A percentile compares a stretch with the other conserved stretches of the same genome.
Conservation (phyloP, 140 eudicot genomes). For the Flaveria floridana region DNA sequence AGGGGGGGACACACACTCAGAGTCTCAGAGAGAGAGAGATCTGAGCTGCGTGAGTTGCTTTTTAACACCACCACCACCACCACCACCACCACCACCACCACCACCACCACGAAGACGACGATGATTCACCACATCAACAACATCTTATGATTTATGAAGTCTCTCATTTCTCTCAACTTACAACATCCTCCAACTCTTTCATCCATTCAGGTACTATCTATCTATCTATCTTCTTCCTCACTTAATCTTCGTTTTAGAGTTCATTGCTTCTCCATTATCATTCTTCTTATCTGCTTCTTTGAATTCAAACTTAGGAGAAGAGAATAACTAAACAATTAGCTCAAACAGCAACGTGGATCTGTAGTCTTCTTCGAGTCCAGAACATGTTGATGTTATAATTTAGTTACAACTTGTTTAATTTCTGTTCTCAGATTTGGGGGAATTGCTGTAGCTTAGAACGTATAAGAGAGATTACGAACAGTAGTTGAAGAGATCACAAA, state of each 20-base stretch:
- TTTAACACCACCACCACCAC: background rate
- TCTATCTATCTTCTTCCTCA: background rate
- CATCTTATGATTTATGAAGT: too few relatives aligned
- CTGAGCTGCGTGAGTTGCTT: slow-evolving; percentile 31
- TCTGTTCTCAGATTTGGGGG: slow-evolving; percentile 28
- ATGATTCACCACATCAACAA: slow-evolving; percentile 1
- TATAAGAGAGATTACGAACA: background rate
- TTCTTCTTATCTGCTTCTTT: background rate
- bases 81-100: background rate
- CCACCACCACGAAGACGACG: background rate
- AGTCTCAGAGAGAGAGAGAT: slow-evolving; percentile 18
- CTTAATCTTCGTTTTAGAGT: background rate
- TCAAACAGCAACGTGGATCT: slow-evolving; percentile 27
- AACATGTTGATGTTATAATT: slow-evolving; percentile 9
- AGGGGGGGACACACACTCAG: background rate
- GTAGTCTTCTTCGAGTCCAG: slow-evolving; percentile 1
- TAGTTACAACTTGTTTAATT: background rate
- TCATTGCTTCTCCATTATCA: background rate
- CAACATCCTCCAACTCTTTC: slow-evolving; percentile 15
- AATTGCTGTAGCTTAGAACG: slow-evolving; percentile 6
- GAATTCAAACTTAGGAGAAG: background rate
- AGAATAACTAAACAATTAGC: background rate
- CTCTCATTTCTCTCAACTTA: background rate
- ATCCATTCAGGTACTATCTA: slow-evolving; percentile 23
- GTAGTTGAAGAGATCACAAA: slow-evolving; percentile 13